A percentile compares a stretch with the other conserved stretches of the same genome.
phyloP scores from a whole-genome alignment of 306 rosid genomes.

The Vigna unguiculata region DNA sequence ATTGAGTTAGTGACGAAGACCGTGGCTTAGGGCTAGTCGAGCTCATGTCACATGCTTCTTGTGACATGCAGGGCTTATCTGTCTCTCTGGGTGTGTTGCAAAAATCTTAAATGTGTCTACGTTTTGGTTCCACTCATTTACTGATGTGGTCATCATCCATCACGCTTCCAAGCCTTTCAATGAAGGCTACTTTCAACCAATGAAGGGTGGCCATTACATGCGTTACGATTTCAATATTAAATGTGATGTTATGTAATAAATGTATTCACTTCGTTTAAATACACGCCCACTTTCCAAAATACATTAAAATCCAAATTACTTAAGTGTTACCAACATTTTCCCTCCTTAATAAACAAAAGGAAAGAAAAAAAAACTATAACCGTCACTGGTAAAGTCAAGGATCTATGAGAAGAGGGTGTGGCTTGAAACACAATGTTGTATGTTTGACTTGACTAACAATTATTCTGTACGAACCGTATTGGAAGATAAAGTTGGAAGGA shows the following conservation, averaged over 20 bases:
- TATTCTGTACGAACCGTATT: neutral
- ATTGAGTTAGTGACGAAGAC: neutral
- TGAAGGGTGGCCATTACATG: neutral
- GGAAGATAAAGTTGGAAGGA: neutral
- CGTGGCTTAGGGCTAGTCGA: neutral
- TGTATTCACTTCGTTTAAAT: no score
- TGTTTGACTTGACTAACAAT: neutral
- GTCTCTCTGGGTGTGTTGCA: constrained; percentile 12
- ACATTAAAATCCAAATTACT: neutral
- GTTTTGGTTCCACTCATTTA: neutral
- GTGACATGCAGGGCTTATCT: neutral
- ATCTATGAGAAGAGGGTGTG: neutral
- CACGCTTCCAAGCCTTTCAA: constrained; percentile 12
- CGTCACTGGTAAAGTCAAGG: neutral
- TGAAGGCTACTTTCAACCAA: neutral
- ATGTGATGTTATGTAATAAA: no score
- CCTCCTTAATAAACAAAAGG: neutral
- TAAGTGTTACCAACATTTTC: neutral
- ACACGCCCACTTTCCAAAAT: neutral
- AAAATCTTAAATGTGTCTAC: neutral
- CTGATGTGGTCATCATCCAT: neutral
- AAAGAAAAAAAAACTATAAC: neutral
- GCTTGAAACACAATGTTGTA: constrained; percentile 1
- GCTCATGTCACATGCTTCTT: constrained; percentile 45
- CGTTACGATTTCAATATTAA: neutral